Conservation (phyloP, 805 yeast species). For the Cyberlindnera maritima region DNA sequence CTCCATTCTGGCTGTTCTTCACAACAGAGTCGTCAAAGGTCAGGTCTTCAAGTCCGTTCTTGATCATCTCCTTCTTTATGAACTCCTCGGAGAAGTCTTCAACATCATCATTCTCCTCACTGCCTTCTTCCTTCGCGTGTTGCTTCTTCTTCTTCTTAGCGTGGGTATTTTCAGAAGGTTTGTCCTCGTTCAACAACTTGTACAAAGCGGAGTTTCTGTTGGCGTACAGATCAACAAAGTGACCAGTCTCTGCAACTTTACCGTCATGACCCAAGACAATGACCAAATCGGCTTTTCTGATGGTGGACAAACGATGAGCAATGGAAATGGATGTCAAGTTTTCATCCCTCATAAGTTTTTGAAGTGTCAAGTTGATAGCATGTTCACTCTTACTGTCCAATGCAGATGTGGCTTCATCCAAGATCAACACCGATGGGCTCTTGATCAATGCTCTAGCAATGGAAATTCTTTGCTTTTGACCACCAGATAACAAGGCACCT, state of each 20-base stretch:
- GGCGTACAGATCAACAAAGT: slow-evolving; percentile 53
- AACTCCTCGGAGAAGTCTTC: slow-evolving; percentile 20
- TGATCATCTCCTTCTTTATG: slow-evolving; percentile 24
- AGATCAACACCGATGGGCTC: slow-evolving; percentile 63
- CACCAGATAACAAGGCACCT: slow-evolving; percentile 73
- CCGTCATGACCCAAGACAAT: slow-evolving; percentile 84
- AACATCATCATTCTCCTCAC: slow-evolving; percentile 1
- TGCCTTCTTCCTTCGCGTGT: slow-evolving; percentile 9
- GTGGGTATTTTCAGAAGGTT: slow-evolving; percentile 11
- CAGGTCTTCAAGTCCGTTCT: slow-evolving; percentile 21
- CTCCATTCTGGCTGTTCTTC: slow-evolving; percentile 2
- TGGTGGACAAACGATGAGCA: slow-evolving; percentile 92
- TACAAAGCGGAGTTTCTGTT: slow-evolving; percentile 40
- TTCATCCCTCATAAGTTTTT: slow-evolving; percentile 54
- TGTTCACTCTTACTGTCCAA: slow-evolving; percentile 71
- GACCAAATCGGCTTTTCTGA: slow-evolving; percentile 77
- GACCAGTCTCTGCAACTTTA: slow-evolving; percentile 73
- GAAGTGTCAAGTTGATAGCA: slow-evolving; percentile 79
- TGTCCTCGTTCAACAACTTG: slow-evolving; percentile 37
- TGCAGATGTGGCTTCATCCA: slow-evolving; percentile 92
- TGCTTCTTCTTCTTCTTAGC: slow-evolving; percentile 12
- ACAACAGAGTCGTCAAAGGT: slow-evolving; percentile 14
- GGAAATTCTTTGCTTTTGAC: slow-evolving; percentile 85
- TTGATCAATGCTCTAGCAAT: slow-evolving; percentile 82
- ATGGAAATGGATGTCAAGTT: slow-evolving; percentile 80